Percentiles rank a stretch among this genome's conserved stretches.
Evolutionary conservation across 257 asterid species (phyloP).

Genomic region (Sherardia arvensis): DNA sequence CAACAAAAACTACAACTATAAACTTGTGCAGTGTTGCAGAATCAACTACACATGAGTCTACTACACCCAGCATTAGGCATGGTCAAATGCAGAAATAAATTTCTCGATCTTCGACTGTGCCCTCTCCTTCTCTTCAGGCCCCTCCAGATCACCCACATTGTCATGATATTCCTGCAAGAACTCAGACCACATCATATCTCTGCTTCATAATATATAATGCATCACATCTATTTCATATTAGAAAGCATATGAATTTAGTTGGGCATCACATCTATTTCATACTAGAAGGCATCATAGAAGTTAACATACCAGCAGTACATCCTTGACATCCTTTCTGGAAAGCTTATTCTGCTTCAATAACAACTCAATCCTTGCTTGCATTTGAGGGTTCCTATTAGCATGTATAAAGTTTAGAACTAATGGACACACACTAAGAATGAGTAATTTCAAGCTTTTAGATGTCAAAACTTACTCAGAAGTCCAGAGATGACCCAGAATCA

Average conservation of each 20-base stretch:
- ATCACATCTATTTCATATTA: not conserved
- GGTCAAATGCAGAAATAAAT: constrained; percentile 52
- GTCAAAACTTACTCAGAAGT: constrained; percentile 77
- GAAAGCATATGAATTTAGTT: not conserved
- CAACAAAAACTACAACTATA: not conserved
- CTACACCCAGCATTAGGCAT: not conserved
- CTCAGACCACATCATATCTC: not conserved
- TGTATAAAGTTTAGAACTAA: constrained; percentile 3
- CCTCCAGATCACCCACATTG: constrained; percentile 89
- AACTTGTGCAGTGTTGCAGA: not conserved
- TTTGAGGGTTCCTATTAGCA: constrained; percentile 60
- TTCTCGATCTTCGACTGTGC: constrained; percentile 62
- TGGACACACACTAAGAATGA: not conserved
- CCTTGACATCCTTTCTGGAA: constrained; percentile 69
- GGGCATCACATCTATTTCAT: not conserved
- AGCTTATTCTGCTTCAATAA: constrained; percentile 81
- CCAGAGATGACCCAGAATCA: constrained; percentile 95
- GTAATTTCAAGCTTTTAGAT: constrained; percentile 7
- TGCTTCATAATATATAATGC: not conserved
- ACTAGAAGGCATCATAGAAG: constrained; percentile 3
- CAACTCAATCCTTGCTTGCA: constrained; percentile 83
- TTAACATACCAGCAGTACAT: constrained; percentile 74
- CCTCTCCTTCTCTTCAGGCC: constrained; percentile 97
- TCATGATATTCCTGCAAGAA: constrained; percentile 69
- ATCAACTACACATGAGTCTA: not conserved